Evolutionary conservation across 108 stramenopile genomes (phyloP), one percentile per base, ranked within the genome.

Genomic region (Cylindrotheca closterium): DNA sequence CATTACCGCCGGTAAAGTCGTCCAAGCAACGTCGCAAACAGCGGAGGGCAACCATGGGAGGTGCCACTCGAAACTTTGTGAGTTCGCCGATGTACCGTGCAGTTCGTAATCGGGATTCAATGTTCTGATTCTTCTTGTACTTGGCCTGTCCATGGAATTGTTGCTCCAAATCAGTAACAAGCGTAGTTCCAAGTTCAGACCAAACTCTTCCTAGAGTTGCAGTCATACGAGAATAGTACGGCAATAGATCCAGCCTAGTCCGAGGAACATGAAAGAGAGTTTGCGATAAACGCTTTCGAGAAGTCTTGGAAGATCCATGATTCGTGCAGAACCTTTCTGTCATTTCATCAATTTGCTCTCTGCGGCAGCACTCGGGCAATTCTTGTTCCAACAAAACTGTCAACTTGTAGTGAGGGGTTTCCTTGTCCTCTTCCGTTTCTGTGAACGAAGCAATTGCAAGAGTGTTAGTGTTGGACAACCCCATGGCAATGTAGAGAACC

Each of bases 61-160:
- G 95, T 23, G 96, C 94, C 28, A 95, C 85, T 29, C 86, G 78
- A 63, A 98, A 98, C 62, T 97, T 98, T 22, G 94, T 94, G 5
- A 98, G 74, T 70, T 98, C 98, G 8, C 93, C 88, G 34, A 96
- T 81, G 71, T 86, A 97, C 27, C 94, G 73, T 17, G 85, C 92
- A 50, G 91, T 97, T 27, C 79, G 68, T 56, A 93, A 57, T 10
- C 93, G 84, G 53, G 79, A 81, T 61, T 96, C 96, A 24, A 94
- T 52, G 55, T 84, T 83, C 67, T 83, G 77, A 60, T 92, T 83
- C 69, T 90, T 89, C 75, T 93, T 93, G 75, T 77, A 86, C 50
- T 82, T 78, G 2, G 92, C 84, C 60, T 88, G 88, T 19, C 89
- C 92, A 67, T 93, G 88, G 59, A 96, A 85, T 59, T 96, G 91